phyloP scores from a whole-genome alignment of 129 eudicot genomes.

The Escallonia rubra region DNA sequence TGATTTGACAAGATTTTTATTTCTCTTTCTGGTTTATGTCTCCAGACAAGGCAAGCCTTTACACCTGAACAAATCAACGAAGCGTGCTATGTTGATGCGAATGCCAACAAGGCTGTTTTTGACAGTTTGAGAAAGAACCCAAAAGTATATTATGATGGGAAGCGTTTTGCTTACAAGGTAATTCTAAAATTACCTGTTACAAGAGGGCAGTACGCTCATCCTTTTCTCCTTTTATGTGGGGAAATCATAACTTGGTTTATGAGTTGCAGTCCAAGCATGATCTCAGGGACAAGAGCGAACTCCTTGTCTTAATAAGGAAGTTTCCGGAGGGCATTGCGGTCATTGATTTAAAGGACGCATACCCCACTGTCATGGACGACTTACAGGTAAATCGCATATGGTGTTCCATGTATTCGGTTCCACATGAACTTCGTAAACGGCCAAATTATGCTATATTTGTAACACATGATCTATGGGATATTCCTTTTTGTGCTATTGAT shows the following conservation, averaged over 20 bases:
- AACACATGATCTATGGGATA: no score
- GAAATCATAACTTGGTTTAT: not conserved
- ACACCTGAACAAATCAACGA: constrained; percentile 56
- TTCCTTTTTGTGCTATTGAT: no score
- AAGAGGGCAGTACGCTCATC: not conserved
- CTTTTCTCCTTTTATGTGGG: not conserved
- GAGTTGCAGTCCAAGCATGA: constrained; percentile 67
- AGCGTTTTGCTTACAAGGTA: constrained; percentile 44
- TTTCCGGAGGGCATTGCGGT: constrained; percentile 46
- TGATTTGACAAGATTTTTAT: not conserved
- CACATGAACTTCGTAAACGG: no score
- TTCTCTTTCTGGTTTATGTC: constrained; percentile 9
- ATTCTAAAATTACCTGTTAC: not conserved
- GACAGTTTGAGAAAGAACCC: constrained; percentile 78
- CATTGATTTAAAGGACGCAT: not conserved
- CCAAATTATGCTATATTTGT: no score
- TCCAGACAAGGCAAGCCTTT: constrained; percentile 47
- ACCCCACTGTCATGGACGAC: not conserved
- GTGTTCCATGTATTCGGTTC: no score
- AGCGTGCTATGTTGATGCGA: constrained; percentile 62
- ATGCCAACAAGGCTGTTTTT: constrained; percentile 72
- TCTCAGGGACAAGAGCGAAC: constrained; percentile 46
- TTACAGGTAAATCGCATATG: not conserved
- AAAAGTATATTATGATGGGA: constrained; percentile 73
- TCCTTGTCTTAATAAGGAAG: constrained; percentile 43